Evolutionary conservation across 352 stramenopile species (phyloP), one percentile per base, ranked within the genome.

Genomic region (Phytophthora kernoviae): DNA sequence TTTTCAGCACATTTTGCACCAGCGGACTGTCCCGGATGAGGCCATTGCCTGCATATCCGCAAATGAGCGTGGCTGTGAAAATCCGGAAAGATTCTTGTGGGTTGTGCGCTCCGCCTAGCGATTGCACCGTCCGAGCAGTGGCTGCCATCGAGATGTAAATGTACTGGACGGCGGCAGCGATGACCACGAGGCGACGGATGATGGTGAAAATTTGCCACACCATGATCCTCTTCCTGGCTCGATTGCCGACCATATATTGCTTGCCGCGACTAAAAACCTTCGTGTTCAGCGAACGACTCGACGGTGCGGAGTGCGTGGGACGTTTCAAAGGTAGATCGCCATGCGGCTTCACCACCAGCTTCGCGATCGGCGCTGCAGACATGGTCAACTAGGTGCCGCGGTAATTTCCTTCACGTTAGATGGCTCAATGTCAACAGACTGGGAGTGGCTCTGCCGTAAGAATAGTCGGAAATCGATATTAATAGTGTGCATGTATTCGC

Each of bases 11-110:
- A 14, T 60, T 26, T 6, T 57, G 21, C 10, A 77, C 22, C 4
- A 77, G 49, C 3, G 39, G 54, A 15, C 59, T 68, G 3, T 76
- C 54, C 1, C 55, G 34, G 15, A 76, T 48, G 0, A 34, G 56
- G 14, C 15, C 36, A 6, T 21, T 41, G 1, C 68, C 68, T 2
- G 51, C 15, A 24, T 65, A 73, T 1, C 26, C 24, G 8, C 17
- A 41, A 15, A 76, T 73, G 4, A 73, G 37, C 6, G 5, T 22
- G 0, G 51, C 40, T 0, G 36, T n/a, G 0, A 47, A 37, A 7
- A 64, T 21, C 18, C 17, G 27, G 2, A 43, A 20, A 8, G 46
- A 40, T 4, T 22, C 8, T 14, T 56, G 36, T 8, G 47, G 48
- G 1, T 51, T 24, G 14, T 44, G 45, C 9, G 58, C 17, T 1